A percentile compares a stretch with the other conserved stretches of the same genome.
phyloP scores from a whole-genome alignment of 495 filamentous ascomycete species.

The Penicillium arizonense region DNA sequence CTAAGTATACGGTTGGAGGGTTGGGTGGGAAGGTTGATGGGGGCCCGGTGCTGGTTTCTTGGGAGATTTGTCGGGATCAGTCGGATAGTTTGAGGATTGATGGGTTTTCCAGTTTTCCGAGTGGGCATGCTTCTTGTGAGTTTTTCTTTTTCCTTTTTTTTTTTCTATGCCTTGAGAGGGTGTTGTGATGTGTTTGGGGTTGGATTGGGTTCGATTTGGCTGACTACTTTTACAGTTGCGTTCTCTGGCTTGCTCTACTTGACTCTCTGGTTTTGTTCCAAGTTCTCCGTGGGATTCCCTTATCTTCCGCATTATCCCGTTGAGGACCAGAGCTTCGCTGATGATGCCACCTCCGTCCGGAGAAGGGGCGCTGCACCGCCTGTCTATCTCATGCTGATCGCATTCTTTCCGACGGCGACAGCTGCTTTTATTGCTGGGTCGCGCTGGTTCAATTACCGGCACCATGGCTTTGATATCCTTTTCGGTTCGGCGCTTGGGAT shows the following conservation, averaged over 20 bases:
- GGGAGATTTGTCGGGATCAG: constrained; percentile 51
- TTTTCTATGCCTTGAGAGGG: background rate
- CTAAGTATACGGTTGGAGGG: constrained; percentile 45
- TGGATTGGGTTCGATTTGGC: background rate
- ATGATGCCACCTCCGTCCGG: constrained; percentile 32
- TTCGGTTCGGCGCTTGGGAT: constrained; percentile 58
- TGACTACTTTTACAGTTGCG: constrained; percentile 41
- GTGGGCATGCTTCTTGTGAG: constrained; percentile 67
- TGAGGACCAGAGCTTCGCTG: constrained; percentile 20
- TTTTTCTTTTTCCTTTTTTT: background rate
- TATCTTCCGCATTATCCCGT: constrained; percentile 50
- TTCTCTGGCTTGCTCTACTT: constrained; percentile 65
- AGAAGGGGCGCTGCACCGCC: constrained; percentile 59
- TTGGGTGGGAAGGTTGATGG: constrained; percentile 42
- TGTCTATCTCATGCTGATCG: constrained; percentile 49
- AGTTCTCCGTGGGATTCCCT: constrained; percentile 61
- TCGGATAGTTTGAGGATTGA: constrained; percentile 43
- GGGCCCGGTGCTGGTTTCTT: constrained; percentile 49
- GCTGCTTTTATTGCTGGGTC: constrained; percentile 62
- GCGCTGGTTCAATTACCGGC: constrained; percentile 61
- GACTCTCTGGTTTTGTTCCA: constrained; percentile 61
- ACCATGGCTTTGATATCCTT: constrained; percentile 65
- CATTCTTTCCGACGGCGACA: constrained; percentile 53
- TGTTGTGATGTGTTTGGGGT: background rate
- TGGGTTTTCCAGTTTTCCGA: constrained; percentile 67